phyloP scores from a whole-genome alignment of 352 stramenopile species.

The Phytopythium oedochilum region DNA sequence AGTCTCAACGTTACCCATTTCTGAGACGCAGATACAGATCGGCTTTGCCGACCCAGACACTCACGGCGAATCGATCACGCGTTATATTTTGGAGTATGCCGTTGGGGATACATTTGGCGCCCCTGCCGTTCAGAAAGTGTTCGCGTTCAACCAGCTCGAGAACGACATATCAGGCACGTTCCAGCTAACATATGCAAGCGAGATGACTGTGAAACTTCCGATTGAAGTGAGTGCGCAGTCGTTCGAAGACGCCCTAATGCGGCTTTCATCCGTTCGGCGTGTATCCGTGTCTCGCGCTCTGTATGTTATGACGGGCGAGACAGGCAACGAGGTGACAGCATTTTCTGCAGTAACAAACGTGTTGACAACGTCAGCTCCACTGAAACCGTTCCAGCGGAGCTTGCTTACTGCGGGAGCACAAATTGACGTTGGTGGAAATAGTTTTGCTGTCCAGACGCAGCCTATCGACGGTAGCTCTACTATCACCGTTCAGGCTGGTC shows the following conservation, averaged over 20 bases:
- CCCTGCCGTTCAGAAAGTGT: slow-evolving; percentile 40
- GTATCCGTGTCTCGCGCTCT: slow-evolving; percentile 38
- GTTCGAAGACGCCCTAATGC: slow-evolving; percentile 30
- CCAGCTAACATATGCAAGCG: slow-evolving; percentile 56
- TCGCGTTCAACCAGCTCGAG: slow-evolving; percentile 31
- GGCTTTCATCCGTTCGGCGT: slow-evolving; percentile 41
- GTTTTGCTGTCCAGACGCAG: slow-evolving; percentile 39
- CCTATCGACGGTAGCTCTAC: slow-evolving; percentile 24
- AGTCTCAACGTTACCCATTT: slow-evolving; percentile 40
- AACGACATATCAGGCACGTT: slow-evolving; percentile 69
- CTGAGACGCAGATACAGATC: slow-evolving; percentile 42
- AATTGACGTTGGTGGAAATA: slow-evolving; percentile 25
- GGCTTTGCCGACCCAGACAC: slow-evolving; percentile 23
- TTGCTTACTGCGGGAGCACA: slow-evolving; percentile 28
- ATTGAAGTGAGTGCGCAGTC: slow-evolving; percentile 39
- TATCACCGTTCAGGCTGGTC: slow-evolving; percentile 39
- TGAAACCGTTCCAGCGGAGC: slow-evolving; percentile 28
- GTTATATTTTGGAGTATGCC: slow-evolving; percentile 62
- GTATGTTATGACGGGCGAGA: slow-evolving; percentile 40
- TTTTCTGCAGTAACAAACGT: slow-evolving; percentile 30
- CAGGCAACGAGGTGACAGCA: slow-evolving; percentile 23
- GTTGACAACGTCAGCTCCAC: slow-evolving; percentile 27
- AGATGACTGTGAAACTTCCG: slow-evolving; percentile 35
- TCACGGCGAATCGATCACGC: slow-evolving; percentile 29
- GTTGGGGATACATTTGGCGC: slow-evolving; percentile 41